Evolutionary conservation across 2,329 filamentous ascomycete species (phyloP), one percentile per base, ranked within the genome.

Genomic region (Cercospora sojina): DNA sequence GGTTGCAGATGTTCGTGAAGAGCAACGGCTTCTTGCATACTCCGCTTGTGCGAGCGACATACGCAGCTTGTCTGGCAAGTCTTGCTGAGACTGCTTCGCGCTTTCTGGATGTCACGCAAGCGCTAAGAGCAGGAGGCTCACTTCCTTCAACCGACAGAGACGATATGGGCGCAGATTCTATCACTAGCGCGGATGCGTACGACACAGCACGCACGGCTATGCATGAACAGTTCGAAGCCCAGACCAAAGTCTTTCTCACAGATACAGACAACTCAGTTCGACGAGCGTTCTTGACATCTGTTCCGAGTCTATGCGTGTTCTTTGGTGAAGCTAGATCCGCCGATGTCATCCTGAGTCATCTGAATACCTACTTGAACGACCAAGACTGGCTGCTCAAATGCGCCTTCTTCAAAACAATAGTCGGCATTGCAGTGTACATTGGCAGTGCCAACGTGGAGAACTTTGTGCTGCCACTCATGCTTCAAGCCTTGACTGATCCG

Each of bases 351-450:
- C 82, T 99, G 23, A 96, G 93, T 32, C 95, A 99, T 80, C 83
- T 99, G 29, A 98, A 98, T 75, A 99, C 95, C 0, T 99, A 99
- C 74, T 81, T 99, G 8, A 99, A 99, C 72, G 95, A 98, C 74
- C 88, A 90, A 49, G 93, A 99, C 77, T 99, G 95, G 95, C 92
- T 92, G 77, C 82, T 99, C 32, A 97, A 97, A 78, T 97, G 93
- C 74, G 93, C 94, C 2, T 98, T 98, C 76, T 97, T 99, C 74
- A 93, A 97, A 75, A 92, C 93, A 0, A 92, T 98, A 27, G 92
- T 98, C 16, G 94, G 93, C 3, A 93, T 99, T 70, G 92, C 93
- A 3, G 88, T 91, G 1, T 97, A 97, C 72, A 87, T 98, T 35
- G 95, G 95, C 29, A 93, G 91, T 67, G 91, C 89, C 35, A 96